Evolutionary conservation across 257 asterid genomes (phyloP).

Genomic region (Plectranthus barbatus): DNA sequence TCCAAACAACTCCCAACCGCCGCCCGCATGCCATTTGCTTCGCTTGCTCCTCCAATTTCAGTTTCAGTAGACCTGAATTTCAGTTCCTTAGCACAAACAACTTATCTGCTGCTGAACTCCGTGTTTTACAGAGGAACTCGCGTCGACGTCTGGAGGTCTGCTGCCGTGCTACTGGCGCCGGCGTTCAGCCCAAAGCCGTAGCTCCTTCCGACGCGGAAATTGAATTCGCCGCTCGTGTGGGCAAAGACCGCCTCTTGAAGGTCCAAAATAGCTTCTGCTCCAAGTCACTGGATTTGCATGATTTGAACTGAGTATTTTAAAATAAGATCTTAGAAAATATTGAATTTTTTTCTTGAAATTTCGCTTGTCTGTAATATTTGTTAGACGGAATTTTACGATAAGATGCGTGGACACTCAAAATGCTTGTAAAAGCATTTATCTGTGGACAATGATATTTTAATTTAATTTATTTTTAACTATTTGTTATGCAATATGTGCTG

Average conservation of each 20-base stretch:
- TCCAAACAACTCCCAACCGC: constrained; percentile 12
- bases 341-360: not conserved
- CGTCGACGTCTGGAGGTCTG: constrained; percentile 23
- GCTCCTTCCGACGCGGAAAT: constrained; percentile 28
- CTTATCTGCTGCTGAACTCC: not conserved
- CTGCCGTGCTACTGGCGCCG: constrained; percentile 41
- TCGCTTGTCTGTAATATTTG: not conserved
- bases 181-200: constrained; percentile 25
- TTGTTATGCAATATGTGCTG: not conserved
- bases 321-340: not conserved
- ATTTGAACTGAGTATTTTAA: not conserved
- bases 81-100: constrained; percentile 10
- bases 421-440: not conserved
- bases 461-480: not conserved
- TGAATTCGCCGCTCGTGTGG: constrained; percentile 44
- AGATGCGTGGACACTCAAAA: not conserved
- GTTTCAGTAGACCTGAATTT: constrained; percentile 4
- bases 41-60: constrained; percentile 2
- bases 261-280: constrained; percentile 16
- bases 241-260: constrained; percentile 82
- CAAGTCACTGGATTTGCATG: not conserved
- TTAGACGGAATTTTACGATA: not conserved
- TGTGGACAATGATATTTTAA: no score
- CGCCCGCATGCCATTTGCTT: constrained; percentile 4
- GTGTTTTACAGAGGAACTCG: constrained; percentile 12